Conservation (phyloP, 176 grass and related monocot species). For the Phoenix roebelenii region DNA sequence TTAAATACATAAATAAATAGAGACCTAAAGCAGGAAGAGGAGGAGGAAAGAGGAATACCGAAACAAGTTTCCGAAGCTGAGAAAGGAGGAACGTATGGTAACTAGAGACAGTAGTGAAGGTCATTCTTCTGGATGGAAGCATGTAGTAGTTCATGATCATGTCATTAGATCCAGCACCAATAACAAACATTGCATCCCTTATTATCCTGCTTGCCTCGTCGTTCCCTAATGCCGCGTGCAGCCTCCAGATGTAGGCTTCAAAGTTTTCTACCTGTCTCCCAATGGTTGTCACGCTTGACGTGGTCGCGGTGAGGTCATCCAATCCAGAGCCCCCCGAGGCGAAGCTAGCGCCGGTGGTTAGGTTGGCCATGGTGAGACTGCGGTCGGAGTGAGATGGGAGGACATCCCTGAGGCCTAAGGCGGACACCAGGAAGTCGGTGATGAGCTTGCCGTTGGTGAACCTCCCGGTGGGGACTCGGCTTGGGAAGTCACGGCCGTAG, state of each 20-base stretch:
- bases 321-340: constrained; percentile 58
- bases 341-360: constrained; percentile 49
- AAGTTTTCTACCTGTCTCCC: constrained; percentile 37
- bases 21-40: too few species aligned
- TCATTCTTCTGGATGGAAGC: constrained; percentile 1
- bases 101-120: constrained; percentile 15
- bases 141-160: constrained; percentile 39
- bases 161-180: constrained; percentile 57
- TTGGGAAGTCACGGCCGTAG: constrained; percentile 55
- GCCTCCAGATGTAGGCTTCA: constrained; percentile 15
- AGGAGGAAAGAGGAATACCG: constrained; percentile 15
- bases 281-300: constrained; percentile 27
- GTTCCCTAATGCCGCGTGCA: constrained; percentile 18
- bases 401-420: constrained; percentile 43
- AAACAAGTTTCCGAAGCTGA: constrained; percentile 23
- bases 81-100: constrained; percentile 43
- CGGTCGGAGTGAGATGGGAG: constrained; percentile 32
- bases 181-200: constrained; percentile 28
- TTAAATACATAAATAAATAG: too few species aligned
- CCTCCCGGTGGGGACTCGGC: constrained; percentile 31
- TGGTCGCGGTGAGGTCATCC: constrained; percentile 40
- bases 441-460: constrained; percentile 63
- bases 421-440: constrained; percentile 49
- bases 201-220: constrained; percentile 25
- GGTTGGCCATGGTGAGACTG: constrained; percentile 17